Base-by-base conservation (phyloP, 1,139 yeast genomes). In the Diutina rugosa region DNA sequence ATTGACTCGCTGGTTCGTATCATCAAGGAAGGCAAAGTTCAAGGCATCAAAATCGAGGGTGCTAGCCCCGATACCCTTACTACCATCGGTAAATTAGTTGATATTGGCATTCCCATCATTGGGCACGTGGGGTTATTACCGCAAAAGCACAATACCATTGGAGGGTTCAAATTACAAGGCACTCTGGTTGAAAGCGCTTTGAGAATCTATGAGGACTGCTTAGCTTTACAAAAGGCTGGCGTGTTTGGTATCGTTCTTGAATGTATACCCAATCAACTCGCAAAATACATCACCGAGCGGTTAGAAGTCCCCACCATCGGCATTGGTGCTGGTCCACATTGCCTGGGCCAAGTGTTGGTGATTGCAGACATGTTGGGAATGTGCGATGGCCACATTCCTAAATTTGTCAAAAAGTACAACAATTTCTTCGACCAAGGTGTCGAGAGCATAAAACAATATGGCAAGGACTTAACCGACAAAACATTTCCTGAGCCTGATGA, bases 71-170 rank as follows among this genome's bases (percentile, higher is more conserved):
- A 81, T 59, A 77, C 82, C 4, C 63, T 69, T 5, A 67, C 70
- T 4, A 69, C 72, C 1, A 78, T 89, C 35, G 63, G 69, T 56
- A 75, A 74, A 58, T 70, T 89, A 32, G 76, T 83, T 0, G 68
- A 74, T 9, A 75, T 85, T 46, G 98, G 98, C 0, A 85, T 93
- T 26, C 96, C 97, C 0, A 91, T 91, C 1, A 79, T 90, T 74
- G 98, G 95, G 2, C 99, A 93, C 68, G 81, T 89, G 44, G 99
- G 99, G 0, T 74, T 93, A 49, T 89, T 96, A 7, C 99, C 99
- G 1, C 99, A 93, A 67, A 78, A 89, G 55, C 85, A 84, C 61
- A 82, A 89, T 61, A 68, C 89, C 0, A 66, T 87, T 26, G 95
- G 97, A 18, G 99, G 99, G 0, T 93, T 86, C 70, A 86, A 82